Conservation (phyloP, 2,329 filamentous ascomycete genomes). For the Sporothrix globosa region DNA sequence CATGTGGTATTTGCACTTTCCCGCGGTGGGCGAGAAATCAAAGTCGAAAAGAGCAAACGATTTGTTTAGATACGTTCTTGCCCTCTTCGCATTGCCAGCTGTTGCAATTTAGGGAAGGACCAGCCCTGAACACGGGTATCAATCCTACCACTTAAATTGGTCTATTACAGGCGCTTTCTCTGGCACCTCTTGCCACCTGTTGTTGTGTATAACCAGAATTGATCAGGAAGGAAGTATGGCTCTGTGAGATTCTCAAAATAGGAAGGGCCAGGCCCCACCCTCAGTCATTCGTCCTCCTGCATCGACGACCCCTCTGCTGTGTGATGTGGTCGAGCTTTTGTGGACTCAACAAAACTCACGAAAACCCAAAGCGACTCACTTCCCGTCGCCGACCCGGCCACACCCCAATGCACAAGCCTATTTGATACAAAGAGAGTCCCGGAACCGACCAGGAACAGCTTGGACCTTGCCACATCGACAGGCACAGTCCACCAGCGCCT, state of each 20-base stretch:
- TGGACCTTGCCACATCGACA: slow-evolving; percentile 23
- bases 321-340: slow-evolving; percentile 25
- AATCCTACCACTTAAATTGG: too few species aligned
- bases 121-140: background rate
- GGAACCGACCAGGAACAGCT: slow-evolving; percentile 12
- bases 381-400: slow-evolving; percentile 6
- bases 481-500: background rate
- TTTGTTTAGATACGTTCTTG: background rate
- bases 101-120: background rate
- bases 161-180: background rate
- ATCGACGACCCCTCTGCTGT: slow-evolving; percentile 1
- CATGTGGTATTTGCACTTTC: background rate
- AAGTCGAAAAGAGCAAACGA: background rate
- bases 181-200: background rate
- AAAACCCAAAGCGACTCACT: slow-evolving; percentile 4
- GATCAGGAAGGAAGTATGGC: background rate
- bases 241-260: background rate
- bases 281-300: background rate
- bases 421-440: background rate
- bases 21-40: background rate
- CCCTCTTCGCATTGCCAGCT: background rate
- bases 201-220: too few species aligned
- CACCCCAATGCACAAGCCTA: background rate
- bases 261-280: slow-evolving; percentile 19
- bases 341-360: background rate